Base-by-base conservation (phyloP, 148 eudicot genomes). In the Dysphania ambrosioides region DNA sequence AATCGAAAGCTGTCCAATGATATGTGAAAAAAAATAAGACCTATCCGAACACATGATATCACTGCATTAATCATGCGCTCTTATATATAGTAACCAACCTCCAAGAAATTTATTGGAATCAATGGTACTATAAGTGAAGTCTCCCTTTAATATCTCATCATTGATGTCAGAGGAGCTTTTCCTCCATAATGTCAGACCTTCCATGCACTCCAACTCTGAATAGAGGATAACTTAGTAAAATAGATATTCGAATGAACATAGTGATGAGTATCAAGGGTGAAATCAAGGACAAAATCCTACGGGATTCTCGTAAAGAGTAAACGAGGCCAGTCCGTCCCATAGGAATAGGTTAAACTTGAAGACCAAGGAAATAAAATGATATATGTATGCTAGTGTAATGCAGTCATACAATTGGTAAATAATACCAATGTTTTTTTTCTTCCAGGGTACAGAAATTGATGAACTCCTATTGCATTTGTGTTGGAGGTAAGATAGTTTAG, bases 151-250 rank as follows among this genome's bases (percentile, higher is more conserved):
- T 49, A 93, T 83, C 80, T 85, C 90, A 80, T 87, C 78, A 73
- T 90, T 84, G 69, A 93, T 86, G 74, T 93, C 90, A 80, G 78
- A 75, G 68, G 91, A 85, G 83, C 91, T 89, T 72, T 90, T 90
- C 56, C 93, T 87, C 98, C 98, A 93, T 73, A 90, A 74, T 61
- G 80, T 71, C 69, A 78, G 76, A 66, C 89, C 86, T 81, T 79
- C 84, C 75, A 83, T 57, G 71, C 98, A 93, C 73, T 76, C 60
- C 55, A 82, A 74, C 63, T 82, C 97, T 88, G 83, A 80, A 80
- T 47, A 62, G 13, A 27, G 53, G 66, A 72, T 24, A 41, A 61
- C 6, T 31, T 13, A 10, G 42, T 30, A 61, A 59, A 32, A 51
- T 19, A 38, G 31, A 23, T 0, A 62, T 30, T 62, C n/a, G 41